A percentile compares a stretch with the other conserved stretches of the same genome.
Evolutionary conservation across 2,329 filamentous ascomycete genomes (phyloP).

Genomic region (Diaporthe sp.): DNA sequence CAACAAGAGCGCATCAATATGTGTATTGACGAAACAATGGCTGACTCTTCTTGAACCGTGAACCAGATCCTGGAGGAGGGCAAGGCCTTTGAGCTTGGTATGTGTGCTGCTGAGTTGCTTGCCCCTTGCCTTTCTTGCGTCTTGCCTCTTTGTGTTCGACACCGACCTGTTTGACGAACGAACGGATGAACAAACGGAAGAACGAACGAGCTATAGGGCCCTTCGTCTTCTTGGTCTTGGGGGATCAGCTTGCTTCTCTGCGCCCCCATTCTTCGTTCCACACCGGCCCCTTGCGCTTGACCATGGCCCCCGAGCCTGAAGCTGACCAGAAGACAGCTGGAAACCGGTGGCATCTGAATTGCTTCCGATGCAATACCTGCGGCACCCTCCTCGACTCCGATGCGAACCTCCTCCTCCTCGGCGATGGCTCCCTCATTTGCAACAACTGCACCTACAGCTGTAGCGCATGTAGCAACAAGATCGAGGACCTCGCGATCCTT

Average conservation of each 20-base stretch:
- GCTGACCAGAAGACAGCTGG: conserved; percentile 72
- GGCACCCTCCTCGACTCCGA: conserved; percentile 96
- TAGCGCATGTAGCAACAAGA: conserved; percentile 96
- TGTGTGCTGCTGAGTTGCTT: conserved; percentile 48
- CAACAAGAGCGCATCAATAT: conserved; percentile 47
- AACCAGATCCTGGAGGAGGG: conserved; percentile 94
- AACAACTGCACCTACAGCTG: conserved; percentile 99
- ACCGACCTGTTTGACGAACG: neutral
- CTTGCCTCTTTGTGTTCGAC: neutral
- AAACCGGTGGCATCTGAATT: conserved; percentile 98
- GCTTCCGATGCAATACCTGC: conserved; percentile 98
- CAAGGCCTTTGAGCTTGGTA: conserved; percentile 97
- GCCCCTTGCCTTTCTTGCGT: conserved; percentile 14
- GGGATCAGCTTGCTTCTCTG: conserved; percentile 12
- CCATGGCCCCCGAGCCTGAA: conserved; percentile 41
- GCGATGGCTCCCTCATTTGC: conserved; percentile 97
- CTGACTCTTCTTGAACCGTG: conserved; percentile 30
- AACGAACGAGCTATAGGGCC: neutral
- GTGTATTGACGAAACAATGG: conserved; percentile 36
- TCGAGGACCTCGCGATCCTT: conserved; percentile 96
- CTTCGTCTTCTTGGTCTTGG: neutral
- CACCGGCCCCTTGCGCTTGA: conserved; percentile 22
- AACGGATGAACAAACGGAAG: neutral
- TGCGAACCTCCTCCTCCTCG: conserved; percentile 95
- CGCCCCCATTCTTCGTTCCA: conserved; percentile 7